Percentiles rank a stretch among this genome's conserved stretches.
Evolutionary conservation across 805 yeast genomes (phyloP).

Genomic region (Saccharomycopsis sp.): DNA sequence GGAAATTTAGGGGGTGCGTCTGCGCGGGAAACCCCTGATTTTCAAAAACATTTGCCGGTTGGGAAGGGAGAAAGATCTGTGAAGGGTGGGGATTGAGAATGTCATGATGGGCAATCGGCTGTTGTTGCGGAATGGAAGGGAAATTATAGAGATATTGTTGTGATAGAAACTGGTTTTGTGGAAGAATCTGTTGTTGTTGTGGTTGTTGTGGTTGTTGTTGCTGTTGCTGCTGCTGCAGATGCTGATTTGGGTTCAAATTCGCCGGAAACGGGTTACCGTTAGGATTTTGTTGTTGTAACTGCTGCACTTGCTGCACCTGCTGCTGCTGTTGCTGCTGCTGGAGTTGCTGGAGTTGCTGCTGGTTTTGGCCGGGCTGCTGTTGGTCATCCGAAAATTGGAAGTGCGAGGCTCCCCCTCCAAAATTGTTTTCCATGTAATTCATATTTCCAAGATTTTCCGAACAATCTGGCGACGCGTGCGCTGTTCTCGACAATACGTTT

Average conservation of each 20-base stretch:
- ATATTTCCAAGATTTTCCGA: background rate
- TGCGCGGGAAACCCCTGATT: background rate
- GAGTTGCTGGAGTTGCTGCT: background rate
- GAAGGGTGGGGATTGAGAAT: background rate
- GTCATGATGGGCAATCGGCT: background rate
- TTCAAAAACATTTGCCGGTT: background rate
- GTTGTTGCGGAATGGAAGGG: background rate
- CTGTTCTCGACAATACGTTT: background rate
- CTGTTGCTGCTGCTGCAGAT: background rate
- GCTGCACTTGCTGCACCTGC: slow-evolving; percentile 22
- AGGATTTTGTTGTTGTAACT: background rate
- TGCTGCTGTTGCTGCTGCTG: slow-evolving; percentile 1
- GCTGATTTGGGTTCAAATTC: background rate
- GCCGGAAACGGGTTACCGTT: background rate
- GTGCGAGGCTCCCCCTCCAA: background rate
- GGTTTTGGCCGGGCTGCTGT: slow-evolving; percentile 1
- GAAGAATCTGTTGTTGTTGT: no score
- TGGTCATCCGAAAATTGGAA: background rate
- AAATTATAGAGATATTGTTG: background rate
- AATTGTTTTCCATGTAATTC: background rate
- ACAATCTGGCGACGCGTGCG: background rate
- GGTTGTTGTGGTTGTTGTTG: background rate
- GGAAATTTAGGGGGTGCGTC: background rate
- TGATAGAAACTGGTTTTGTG: background rate
- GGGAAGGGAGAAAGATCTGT: background rate